Base-by-base conservation (phyloP, 177 flowering plant genomes). In the Telopea speciosissima region DNA sequence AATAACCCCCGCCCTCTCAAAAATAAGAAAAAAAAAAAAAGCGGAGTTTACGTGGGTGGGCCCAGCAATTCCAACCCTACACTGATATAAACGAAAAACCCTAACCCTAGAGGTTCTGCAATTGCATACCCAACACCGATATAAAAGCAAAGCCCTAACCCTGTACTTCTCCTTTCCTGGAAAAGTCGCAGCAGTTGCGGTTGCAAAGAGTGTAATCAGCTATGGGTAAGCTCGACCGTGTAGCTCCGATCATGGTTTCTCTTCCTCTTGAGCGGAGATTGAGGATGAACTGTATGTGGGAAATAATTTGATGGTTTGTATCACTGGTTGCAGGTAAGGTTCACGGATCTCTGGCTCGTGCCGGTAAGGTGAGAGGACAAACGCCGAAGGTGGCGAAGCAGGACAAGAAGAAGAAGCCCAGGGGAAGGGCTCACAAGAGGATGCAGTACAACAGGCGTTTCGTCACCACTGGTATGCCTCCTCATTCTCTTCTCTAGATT, bases 331-430 rank as follows among this genome's bases (percentile, higher is more conserved):
- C 85, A 87, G 91, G 91, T 71, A 87, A 87, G 82, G 91, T 87
- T 65, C 90, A 87, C 72, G 90, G 90, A 74, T 85, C 88, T 21
- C 61, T 87, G 75, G 90, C 90, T 72, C 91, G 91, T 78, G 91
- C 91, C 33, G 90, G 90, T n/a, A 87, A 87, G 79, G 90, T 87
- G 77, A 87, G 88, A 81, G 88, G 88, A 17, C 88, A 87, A 71
- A 85, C 88, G 3, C 90, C 88, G 0, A 87, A 87, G 62, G 88
- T 87, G 22, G 90, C 88, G 5, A 87, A 87, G 80, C 88, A 85
- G 64, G 90, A 87, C 76, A 87, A 87, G 88, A 87, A 87, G 85
- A 87, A 87, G 86, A 79, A 87, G 83, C 90, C 90, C 31, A 83
- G 90, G 8, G 90, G 90, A 62, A 87, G 90, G 58, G 89, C 90